These are phyloP conservation scores for Scleromitrula shiraiana DNA, from an alignment of 2,329 filamentous ascomycete species.

Conservation along the genomic window DNA sequence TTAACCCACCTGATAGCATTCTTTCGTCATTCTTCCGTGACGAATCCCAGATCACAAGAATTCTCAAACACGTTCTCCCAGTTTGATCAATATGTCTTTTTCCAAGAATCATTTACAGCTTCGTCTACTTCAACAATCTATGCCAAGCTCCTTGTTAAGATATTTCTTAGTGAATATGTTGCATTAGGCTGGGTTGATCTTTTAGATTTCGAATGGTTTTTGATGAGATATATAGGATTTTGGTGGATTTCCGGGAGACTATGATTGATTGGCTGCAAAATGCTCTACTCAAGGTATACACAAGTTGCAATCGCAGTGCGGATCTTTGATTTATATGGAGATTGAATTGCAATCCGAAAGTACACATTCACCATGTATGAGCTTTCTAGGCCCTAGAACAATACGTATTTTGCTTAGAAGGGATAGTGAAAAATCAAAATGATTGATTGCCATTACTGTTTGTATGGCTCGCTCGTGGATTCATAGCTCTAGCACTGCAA, in stretches of 20 bases:
- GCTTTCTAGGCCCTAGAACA: no score
- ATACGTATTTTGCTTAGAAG: no score
- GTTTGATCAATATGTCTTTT: not conserved
- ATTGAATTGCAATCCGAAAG: no score
- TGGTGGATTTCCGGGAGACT: constrained; percentile 2
- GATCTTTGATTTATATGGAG: no score
- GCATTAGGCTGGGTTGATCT: constrained; percentile 5
- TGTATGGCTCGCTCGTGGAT: no score
- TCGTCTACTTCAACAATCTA: not conserved
- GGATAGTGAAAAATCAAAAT: no score
- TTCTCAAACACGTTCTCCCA: not conserved
- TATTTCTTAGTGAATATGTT: not conserved
- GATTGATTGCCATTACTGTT: no score
- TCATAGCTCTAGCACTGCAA: no score
- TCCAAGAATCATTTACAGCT: not conserved
- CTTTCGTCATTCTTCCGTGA: not conserved
- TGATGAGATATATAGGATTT: not conserved
- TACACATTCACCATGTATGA: no score
- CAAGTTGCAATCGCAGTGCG: no score
- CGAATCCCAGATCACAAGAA: not conserved
- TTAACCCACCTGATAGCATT: not conserved
- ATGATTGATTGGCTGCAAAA: no score
- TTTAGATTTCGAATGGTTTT: not conserved
- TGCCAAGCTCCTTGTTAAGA: not conserved
- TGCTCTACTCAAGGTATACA: no score